These are phyloP conservation scores for Aspergillus indologenus DNA, from an alignment of 495 filamentous ascomycete genomes.

Conservation along the genomic window DNA sequence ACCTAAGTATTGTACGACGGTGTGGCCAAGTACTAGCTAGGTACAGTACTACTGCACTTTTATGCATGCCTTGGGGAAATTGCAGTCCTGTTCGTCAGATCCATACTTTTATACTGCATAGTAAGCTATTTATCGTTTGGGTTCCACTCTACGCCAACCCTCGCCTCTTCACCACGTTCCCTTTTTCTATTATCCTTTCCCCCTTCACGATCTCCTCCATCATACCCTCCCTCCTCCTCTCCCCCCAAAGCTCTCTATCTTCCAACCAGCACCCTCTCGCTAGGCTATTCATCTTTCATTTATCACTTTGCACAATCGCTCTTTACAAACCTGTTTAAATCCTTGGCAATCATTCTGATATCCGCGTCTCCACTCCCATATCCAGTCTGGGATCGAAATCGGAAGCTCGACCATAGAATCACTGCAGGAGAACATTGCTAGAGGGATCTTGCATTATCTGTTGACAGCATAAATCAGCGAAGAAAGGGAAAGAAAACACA, in stretches of 20 bases:
- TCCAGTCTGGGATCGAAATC: not conserved
- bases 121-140: not conserved
- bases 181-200: not conserved
- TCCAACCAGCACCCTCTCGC: not conserved
- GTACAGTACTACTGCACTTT: no score
- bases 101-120: not conserved
- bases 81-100: not conserved
- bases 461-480: not conserved
- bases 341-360: not conserved
- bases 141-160: not conserved
- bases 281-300: no score
- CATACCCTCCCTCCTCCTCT: not conserved
- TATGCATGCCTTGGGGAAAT: not conserved
- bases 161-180: conserved; percentile 2
- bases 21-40: not conserved
- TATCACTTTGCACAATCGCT: no score
- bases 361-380: not conserved
- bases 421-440: not conserved
- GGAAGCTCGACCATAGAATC: not conserved
- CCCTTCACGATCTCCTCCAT: not conserved
- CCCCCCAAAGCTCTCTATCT: not conserved
- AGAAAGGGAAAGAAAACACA: not conserved
- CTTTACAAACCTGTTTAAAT: no score
- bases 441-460: not conserved
- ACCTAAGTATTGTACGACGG: not conserved